Base-by-base conservation (phyloP, 208 protist genomes). In the Tritrichomonas musculus region DNA sequence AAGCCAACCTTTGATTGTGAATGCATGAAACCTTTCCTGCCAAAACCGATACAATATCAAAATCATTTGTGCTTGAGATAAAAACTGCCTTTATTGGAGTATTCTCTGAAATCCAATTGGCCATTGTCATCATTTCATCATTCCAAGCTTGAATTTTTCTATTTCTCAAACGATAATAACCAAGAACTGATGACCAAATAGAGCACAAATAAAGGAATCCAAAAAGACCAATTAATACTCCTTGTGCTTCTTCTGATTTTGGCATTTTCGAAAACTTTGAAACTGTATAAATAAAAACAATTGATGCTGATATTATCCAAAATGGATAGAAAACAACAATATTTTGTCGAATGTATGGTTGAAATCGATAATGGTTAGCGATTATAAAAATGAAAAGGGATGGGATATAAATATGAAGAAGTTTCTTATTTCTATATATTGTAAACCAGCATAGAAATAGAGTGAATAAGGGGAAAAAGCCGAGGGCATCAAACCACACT, bases 321-420 rank as follows among this genome's bases (percentile, higher is more conserved):
- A 53, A 88, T 39, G 77, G 77, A 49, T 55, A 88, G 39, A 88
- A 88, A 36, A 88, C 44, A 49, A 88, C 11, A 57, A 88, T 57
- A 36, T 88, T 88, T 27, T 53, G 44, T 57, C 47, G 20, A 50
- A 20, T 57, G 39, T 39, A 33, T 1, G 47, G 1, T 27, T 44
- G 0, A 57, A 88, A 88, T 88, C 25, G 33, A 50, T 47, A 20
- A 57, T 60, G 39, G 17, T 88, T 88, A 8, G n/a, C 77, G 30
- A 88, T n/a, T 57, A 60, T 36, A n/a, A 88, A 88, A 33, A 88
- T 5, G 8, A 88, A 27, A 44, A 88, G 11, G 8, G 77, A 53
- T 20, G 77, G 8, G 0, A 55, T 33, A 57, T 53, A 88, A 53
- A 50, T 14, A 22, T n/a, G 25, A 11, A 20, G 1, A 8, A 30